phyloP scores from a whole-genome alignment of 768 basidiomycete species.

The Royoungia palumana region DNA sequence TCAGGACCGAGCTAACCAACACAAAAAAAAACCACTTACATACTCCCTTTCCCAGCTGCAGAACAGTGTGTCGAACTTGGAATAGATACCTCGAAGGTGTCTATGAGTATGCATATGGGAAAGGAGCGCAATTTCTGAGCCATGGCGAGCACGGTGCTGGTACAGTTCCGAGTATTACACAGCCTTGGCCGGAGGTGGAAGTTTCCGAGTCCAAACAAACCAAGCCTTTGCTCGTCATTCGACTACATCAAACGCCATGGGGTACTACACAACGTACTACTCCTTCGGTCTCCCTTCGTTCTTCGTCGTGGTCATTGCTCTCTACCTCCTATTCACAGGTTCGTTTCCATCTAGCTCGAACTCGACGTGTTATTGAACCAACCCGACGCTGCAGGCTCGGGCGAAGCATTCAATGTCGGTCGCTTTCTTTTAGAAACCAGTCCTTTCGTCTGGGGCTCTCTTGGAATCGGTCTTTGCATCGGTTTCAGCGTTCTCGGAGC shows the following conservation, averaged over 20 bases:
- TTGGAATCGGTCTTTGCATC: constrained; percentile 89
- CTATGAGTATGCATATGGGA: too few relatives aligned
- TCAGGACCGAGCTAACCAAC: too few relatives aligned
- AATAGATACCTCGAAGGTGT: too few relatives aligned
- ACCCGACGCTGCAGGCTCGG: constrained; percentile 52
- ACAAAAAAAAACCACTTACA: too few relatives aligned
- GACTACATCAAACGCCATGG: constrained; percentile 18
- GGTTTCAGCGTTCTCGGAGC: constrained; percentile 93
- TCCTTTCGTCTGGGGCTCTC: constrained; percentile 89
- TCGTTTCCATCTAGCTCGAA: constrained; percentile 13
- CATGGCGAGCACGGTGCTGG: too few relatives aligned
- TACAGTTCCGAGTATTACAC: too few relatives aligned
- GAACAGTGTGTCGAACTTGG: too few relatives aligned
- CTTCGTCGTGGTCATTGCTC: constrained; percentile 58
- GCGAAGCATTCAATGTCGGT: constrained; percentile 92
- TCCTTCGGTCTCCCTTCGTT: constrained; percentile 68
- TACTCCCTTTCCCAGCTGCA: too few relatives aligned
- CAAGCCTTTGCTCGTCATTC: not conserved
- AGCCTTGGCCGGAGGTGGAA: too few relatives aligned
- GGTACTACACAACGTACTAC: constrained; percentile 47
- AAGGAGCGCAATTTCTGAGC: too few relatives aligned
- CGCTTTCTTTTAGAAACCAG: constrained; percentile 91
- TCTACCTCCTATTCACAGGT: constrained; percentile 93
- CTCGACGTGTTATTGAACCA: constrained; percentile 1
- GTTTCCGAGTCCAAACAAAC: constrained; percentile 12